These are phyloP conservation scores for Ceratocystis colombiana DNA, from an alignment of 2,329 filamentous ascomycete genomes.

Conservation along the genomic window DNA sequence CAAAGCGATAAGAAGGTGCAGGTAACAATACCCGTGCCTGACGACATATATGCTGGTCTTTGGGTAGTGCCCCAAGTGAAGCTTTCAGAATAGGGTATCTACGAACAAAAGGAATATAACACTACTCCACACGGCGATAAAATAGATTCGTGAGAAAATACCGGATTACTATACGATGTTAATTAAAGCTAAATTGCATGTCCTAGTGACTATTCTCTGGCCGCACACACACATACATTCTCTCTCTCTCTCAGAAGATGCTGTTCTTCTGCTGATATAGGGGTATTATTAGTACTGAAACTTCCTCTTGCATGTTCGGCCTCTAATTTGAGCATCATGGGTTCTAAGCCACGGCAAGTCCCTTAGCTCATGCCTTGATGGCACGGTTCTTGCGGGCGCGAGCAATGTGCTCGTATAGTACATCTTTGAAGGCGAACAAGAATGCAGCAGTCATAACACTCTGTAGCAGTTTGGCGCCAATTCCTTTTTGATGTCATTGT, in stretches of 20 bases:
- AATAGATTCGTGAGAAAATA: conserved; percentile 7
- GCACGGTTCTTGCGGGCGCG: conserved; percentile 46
- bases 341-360: background rate
- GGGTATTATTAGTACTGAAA: background rate
- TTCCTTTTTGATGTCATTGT: conserved; percentile 48
- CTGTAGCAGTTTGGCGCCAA: conserved; percentile 92
- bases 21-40: conserved; percentile 15
- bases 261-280: background rate
- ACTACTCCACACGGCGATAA: background rate
- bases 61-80: conserved; percentile 22
- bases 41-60: conserved; percentile 16
- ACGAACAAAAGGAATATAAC: background rate
- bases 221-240: background rate
- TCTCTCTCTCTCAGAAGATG: no score
- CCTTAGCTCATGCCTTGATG: conserved; percentile 31
- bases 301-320: background rate
- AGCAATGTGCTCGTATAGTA: conserved; percentile 74
- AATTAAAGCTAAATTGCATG: background rate
- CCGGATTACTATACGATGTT: background rate
- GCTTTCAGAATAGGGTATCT: background rate
- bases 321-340: background rate
- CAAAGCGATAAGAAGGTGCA: conserved; percentile 28
- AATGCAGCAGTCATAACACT: conserved; percentile 94
- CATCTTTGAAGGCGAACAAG: conserved; percentile 96
- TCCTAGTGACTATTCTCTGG: background rate